Evolutionary conservation across 345 rosid genomes (phyloP).

Genomic region (Trapa bicornis): DNA sequence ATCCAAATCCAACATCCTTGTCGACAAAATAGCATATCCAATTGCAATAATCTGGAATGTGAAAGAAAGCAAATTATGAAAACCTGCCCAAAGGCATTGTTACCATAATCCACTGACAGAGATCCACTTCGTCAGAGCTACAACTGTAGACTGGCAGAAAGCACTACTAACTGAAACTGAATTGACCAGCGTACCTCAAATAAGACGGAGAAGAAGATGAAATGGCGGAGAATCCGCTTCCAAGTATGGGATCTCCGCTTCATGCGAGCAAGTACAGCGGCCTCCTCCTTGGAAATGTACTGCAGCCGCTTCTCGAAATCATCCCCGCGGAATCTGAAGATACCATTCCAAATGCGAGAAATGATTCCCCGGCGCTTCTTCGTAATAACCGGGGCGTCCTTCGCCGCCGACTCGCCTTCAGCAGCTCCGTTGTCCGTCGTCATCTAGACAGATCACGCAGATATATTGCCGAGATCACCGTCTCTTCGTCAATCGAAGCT

Average conservation of each 20-base stretch:
- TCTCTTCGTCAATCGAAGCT: too few species aligned
- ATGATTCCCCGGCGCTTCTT: slow-evolving; percentile 52
- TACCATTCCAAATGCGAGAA: slow-evolving; percentile 58
- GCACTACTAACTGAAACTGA: not conserved
- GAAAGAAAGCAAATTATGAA: too few species aligned
- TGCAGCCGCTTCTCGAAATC: slow-evolving; percentile 90
- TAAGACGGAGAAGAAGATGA: slow-evolving; percentile 48
- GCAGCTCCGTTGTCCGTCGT: not conserved
- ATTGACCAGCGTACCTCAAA: slow-evolving; percentile 42
- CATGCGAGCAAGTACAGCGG: slow-evolving; percentile 49
- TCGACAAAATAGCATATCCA: slow-evolving; percentile 1
- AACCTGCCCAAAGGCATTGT: not conserved
- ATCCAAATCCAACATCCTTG: slow-evolving; percentile 29
- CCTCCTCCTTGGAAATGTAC: slow-evolving; percentile 78
- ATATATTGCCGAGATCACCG: too few species aligned
- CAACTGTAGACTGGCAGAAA: not conserved
- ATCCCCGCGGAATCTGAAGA: slow-evolving; percentile 47
- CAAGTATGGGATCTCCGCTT: slow-evolving; percentile 49
- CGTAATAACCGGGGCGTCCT: slow-evolving; percentile 5
- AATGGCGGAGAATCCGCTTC: slow-evolving; percentile 49
- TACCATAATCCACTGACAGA: not conserved
- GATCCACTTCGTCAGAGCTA: not conserved
- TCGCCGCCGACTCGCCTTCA: slow-evolving; percentile 13
- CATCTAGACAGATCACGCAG: too few species aligned
- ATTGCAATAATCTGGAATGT: too few species aligned